A percentile compares a stretch with the other conserved stretches of the same genome.
phyloP scores from a whole-genome alignment of 2,329 filamentous ascomycete species.

The Epicoccum sorghinum region DNA sequence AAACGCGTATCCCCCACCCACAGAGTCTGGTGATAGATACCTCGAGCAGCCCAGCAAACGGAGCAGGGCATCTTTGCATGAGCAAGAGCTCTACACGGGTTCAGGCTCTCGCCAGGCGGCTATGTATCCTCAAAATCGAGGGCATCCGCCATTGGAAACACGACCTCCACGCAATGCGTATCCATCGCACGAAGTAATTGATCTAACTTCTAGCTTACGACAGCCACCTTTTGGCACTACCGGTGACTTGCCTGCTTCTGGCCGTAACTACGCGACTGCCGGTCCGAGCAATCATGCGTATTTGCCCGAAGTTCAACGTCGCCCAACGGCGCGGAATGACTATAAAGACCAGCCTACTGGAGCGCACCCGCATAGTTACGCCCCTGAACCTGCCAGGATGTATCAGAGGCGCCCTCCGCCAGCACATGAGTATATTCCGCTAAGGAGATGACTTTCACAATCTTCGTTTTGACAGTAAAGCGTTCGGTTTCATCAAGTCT shows the following conservation, averaged over 20 bases:
- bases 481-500: not conserved
- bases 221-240: slow-evolving; percentile 12
- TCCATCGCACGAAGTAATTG: slow-evolving; percentile 24
- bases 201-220: slow-evolving; percentile 36
- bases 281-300: slow-evolving; percentile 10
- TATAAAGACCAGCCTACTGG: slow-evolving; percentile 21
- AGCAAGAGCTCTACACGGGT: not conserved
- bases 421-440: slow-evolving; percentile 21
- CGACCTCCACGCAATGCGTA: slow-evolving; percentile 16
- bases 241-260: slow-evolving; percentile 8
- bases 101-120: not conserved
- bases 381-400: slow-evolving; percentile 8
- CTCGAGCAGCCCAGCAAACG: not conserved
- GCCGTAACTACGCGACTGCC: slow-evolving; percentile 5
- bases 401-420: slow-evolving; percentile 11
- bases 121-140: slow-evolving; percentile 2
- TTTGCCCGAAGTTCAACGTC: slow-evolving; percentile 19
- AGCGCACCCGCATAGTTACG: slow-evolving; percentile 5
- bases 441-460: slow-evolving; percentile 18
- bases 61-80: not conserved
- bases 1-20: slow-evolving; percentile 19
- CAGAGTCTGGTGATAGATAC: slow-evolving; percentile 13
- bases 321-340: slow-evolving; percentile 22
- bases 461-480: not conserved
- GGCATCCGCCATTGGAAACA: slow-evolving; percentile 17